Conservation (phyloP, 495 filamentous ascomycete genomes). For the Antarctomyces pellizariae region DNA sequence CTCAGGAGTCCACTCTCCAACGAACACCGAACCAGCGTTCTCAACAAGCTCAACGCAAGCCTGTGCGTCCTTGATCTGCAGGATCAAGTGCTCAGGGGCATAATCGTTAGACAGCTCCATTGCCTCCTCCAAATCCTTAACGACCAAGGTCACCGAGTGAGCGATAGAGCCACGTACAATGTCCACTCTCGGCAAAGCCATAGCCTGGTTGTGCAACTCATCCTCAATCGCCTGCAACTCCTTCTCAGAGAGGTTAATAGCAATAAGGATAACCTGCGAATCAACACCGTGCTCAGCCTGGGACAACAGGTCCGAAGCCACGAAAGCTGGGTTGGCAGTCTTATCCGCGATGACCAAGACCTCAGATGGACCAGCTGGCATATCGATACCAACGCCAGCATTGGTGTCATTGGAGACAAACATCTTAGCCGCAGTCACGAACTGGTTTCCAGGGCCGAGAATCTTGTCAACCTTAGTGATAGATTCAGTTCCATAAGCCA, state of each 20-base stretch:
- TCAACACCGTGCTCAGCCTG: slow-evolving; percentile 95
- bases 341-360: slow-evolving; percentile 91
- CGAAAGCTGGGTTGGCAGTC: slow-evolving; percentile 76
- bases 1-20: slow-evolving; percentile 90
- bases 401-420: slow-evolving; percentile 86
- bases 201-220: slow-evolving; percentile 77
- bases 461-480: slow-evolving; percentile 98
- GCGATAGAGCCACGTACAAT: slow-evolving; percentile 81
- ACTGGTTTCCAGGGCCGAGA: slow-evolving; percentile 91
- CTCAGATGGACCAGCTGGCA: slow-evolving; percentile 93
- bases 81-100: slow-evolving; percentile 91
- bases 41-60: slow-evolving; percentile 52
- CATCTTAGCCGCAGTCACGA: slow-evolving; percentile 98
- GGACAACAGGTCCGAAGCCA: slow-evolving; percentile 78
- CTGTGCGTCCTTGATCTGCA: slow-evolving; percentile 59
- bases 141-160: slow-evolving; percentile 77
- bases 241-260: slow-evolving; percentile 49
- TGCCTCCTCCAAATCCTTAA: slow-evolving; percentile 57
- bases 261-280: slow-evolving; percentile 83
- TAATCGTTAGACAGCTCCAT: slow-evolving; percentile 79
- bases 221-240: slow-evolving; percentile 65
- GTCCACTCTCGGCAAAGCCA: slow-evolving; percentile 65
- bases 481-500: slow-evolving; percentile 65
- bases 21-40: slow-evolving; percentile 89
- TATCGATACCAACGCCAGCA: slow-evolving; percentile 86